Evolutionary conservation across 2,329 filamentous ascomycete genomes (phyloP).

Genomic region (Biscogniauxia marginata): DNA sequence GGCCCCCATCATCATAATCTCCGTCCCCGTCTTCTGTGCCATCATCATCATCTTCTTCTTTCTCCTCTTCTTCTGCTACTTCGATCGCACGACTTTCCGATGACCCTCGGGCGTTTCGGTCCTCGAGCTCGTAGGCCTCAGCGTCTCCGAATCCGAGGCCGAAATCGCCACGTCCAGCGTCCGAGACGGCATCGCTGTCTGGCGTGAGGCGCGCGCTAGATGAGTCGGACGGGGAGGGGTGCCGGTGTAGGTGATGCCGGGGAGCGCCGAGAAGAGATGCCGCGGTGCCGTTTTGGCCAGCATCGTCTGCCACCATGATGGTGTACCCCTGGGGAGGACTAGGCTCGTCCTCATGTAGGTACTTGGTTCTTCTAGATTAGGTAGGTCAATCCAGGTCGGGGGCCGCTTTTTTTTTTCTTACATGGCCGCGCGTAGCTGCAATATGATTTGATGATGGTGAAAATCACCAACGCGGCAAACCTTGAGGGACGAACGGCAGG

Average conservation of each 20-base stretch:
- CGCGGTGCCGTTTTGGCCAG: neutral
- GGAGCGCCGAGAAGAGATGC: neutral
- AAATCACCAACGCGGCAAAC: neutral
- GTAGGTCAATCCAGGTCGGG: neutral
- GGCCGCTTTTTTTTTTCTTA: neutral
- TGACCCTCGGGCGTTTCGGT: neutral
- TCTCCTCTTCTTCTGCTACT: neutral
- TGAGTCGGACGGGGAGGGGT: neutral
- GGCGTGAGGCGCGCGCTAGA: neutral
- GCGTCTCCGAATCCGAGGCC: neutral
- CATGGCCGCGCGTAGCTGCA: neutral
- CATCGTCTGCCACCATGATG: neutral
- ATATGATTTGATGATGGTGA: neutral
- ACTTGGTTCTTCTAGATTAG: neutral
- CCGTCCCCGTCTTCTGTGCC: neutral
- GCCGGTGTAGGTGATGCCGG: neutral
- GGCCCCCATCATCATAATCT: neutral
- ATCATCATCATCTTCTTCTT: neutral
- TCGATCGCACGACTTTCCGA: neutral
- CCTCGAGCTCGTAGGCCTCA: constrained; percentile 24
- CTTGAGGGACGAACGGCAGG: neutral
- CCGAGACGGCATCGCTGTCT: neutral
- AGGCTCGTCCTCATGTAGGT: neutral
- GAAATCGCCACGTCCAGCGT: neutral
- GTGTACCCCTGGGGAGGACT: neutral